Base-by-base conservation (phyloP, 208 protist genomes). In the Crithidia fasciculata region DNA sequence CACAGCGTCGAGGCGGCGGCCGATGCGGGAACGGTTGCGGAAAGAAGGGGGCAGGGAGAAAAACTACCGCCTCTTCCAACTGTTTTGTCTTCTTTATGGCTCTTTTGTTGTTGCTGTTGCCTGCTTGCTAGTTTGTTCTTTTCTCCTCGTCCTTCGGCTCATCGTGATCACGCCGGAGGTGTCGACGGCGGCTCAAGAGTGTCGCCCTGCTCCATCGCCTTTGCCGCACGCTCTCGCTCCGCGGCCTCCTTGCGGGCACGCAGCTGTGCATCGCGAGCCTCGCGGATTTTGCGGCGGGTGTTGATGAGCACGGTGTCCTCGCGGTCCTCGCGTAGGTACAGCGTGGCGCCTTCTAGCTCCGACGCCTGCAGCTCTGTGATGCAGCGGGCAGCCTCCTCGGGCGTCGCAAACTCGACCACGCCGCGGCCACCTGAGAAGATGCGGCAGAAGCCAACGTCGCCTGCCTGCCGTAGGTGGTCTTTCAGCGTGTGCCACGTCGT, bases 401-500 rank as follows among this genome's bases (percentile, higher is more conserved):
- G 88, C 6, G 87, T 93, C 5, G 90, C 73, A 55, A 95, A 95
- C 81, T 96, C 88, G 12, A 94, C 94, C 79, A 96, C 85, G 9
- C 87, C 92, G 19, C 91, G 86, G 47, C 94, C 94, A 9, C 81
- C 79, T 13, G 85, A 86, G 62, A 90, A 95, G 16, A 93, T 65
- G 47, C 86, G 86, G 74, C 84, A 95, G 67, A 95, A 94, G 9
- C 82, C 89, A 19, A 96, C 85, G 72, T 96, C 88, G 43, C 85
- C 92, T 5, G 89, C 87, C 66, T 96, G 85, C 2, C 88, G 87
- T 53, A 97, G 81, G 74, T 97, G 91, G 67, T 96, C 92, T 78
- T 97, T 97, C 41, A 97, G 69, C 16, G 85, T 92, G 52, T 95
- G 92, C 94, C 94, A 97, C 7, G 86, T 91, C 2, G 92, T 96